phyloP scores from a whole-genome alignment of 2,329 filamentous ascomycete genomes.

The Arthrinium phaeospermum region DNA sequence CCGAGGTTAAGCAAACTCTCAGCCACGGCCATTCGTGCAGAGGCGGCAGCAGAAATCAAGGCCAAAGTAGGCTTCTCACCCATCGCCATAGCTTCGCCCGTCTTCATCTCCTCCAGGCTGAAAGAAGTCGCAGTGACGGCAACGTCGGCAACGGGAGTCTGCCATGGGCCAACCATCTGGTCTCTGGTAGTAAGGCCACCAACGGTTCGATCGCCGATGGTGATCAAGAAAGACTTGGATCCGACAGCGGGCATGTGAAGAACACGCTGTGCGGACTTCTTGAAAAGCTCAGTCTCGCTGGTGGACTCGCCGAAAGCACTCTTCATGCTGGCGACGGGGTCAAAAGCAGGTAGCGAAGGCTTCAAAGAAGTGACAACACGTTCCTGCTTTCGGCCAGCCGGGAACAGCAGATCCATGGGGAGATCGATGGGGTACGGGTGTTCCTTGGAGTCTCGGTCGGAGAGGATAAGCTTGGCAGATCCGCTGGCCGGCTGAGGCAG shows the following conservation, averaged over 20 bases:
- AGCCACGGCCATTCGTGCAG: conserved; percentile 93
- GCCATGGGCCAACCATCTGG: conserved; percentile 97
- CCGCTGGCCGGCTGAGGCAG: conserved; percentile 65
- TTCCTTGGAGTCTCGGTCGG: conserved; percentile 30
- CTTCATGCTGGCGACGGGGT: conserved; percentile 69
- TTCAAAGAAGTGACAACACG: conserved; percentile 29
- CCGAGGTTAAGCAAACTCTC: conserved; percentile 94
- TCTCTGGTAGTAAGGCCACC: conserved; percentile 88
- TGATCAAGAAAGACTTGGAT: conserved; percentile 97
- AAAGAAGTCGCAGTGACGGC: conserved; percentile 89
- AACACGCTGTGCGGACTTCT: conserved; percentile 78
- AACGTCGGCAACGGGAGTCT: conserved; percentile 91
- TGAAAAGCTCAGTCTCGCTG: conserved; percentile 56
- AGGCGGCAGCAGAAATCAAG: conserved; percentile 86
- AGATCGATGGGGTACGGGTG: conserved; percentile 26
- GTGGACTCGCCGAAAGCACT: conserved; percentile 64
- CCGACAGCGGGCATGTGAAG: conserved; percentile 87
- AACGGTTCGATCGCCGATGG: conserved; percentile 91
- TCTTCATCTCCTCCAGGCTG: conserved; percentile 63
- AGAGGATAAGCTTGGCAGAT: conserved; percentile 74
- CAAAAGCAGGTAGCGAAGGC: conserved; percentile 56
- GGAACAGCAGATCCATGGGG: conserved; percentile 27
- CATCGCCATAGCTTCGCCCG: conserved; percentile 93
- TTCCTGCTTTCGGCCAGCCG: conserved; percentile 22
- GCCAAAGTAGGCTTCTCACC: conserved; percentile 90